Evolutionary conservation across 192 early-diverging fungal genomes (phyloP).

Genomic region (Linnemannia elongata): DNA sequence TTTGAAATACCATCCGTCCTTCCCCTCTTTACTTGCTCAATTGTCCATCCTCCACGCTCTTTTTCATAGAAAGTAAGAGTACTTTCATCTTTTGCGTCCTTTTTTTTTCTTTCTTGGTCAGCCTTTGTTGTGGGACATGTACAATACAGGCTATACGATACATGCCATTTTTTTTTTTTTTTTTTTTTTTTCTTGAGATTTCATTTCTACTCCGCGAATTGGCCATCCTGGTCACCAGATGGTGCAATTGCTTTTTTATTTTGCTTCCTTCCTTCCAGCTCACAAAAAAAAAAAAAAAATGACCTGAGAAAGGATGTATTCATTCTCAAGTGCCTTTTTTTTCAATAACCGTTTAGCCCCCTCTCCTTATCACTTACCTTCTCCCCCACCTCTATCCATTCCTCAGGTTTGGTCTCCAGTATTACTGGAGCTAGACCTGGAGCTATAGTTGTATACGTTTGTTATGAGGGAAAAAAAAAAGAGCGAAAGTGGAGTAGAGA

Average conservation of each 20-base stretch:
- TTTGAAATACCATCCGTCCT: background rate
- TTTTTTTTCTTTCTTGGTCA: background rate
- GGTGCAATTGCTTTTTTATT: background rate
- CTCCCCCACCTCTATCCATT: background rate
- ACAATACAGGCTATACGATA: background rate
- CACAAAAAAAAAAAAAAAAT: background rate
- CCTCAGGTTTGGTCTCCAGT: background rate
- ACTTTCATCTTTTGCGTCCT: background rate
- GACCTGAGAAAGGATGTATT: background rate
- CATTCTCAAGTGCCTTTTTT: background rate
- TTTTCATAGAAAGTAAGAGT: background rate
- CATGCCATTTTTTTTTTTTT: background rate
- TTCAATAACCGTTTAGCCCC: slow-evolving; percentile 5
- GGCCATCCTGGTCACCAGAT: slow-evolving; percentile 7
- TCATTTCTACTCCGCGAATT: slow-evolving; percentile 8
- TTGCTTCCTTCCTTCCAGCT: background rate
- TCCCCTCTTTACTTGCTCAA: background rate
- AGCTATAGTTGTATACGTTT: background rate
- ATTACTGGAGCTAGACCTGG: background rate
- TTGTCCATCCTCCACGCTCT: background rate
- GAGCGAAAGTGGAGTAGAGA: background rate
- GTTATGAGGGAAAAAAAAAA: background rate
- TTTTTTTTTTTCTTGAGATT: background rate
- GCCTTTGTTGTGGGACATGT: background rate
- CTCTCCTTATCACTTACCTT: background rate